Base-by-base conservation (phyloP, 1,139 yeast species). In the Saccharomyces uvarum region DNA sequence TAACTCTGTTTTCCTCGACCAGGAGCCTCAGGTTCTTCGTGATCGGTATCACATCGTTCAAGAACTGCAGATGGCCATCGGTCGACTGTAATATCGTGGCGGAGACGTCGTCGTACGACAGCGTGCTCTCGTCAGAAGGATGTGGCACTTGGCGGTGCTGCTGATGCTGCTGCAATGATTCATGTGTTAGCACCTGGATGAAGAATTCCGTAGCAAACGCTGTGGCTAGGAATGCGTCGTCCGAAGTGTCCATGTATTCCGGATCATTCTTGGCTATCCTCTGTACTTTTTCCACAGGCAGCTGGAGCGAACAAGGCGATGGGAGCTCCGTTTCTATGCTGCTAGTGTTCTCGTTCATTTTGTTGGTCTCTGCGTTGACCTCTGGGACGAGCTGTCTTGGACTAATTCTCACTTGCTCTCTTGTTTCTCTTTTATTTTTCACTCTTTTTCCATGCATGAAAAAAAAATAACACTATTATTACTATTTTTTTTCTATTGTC, bases 131-230 rank as follows among this genome's bases (percentile, higher is more conserved):
- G 51, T 59, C 56, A 4, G 59, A 14, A 26, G 24, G 50, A 14
- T 13, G 50, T 5, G 41, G 50, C 13, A 24, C 31, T 4, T 29
- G 51, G 4, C n/a, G 19, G 13, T 3, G 29, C 9, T 21, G 47
- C 31, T 29, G 29, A 11, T 7, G 24, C 14, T 50, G 42, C 27
- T 4, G 85, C 27, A 84, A 74, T 0, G 96, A 93, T 63, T 88
- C 95, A 66, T 85, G 93, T 1, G 90, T 80, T 54, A 91, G 75
- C 62, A 85, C 81, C 70, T 87, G 88, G 11, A 91, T 79, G 68
- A 93, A 91, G 49, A 88, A 73, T 66, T 91, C 97, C 0, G 97
- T 86, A 3, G 97, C 96, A 49, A 88, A 80, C 0, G 95, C 95
- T 1, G 95, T 79, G 14, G 96, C 84, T 62, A 84, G 86, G 11